Conservation (phyloP, 768 basidiomycete species). For the Clathrus columnatus region DNA sequence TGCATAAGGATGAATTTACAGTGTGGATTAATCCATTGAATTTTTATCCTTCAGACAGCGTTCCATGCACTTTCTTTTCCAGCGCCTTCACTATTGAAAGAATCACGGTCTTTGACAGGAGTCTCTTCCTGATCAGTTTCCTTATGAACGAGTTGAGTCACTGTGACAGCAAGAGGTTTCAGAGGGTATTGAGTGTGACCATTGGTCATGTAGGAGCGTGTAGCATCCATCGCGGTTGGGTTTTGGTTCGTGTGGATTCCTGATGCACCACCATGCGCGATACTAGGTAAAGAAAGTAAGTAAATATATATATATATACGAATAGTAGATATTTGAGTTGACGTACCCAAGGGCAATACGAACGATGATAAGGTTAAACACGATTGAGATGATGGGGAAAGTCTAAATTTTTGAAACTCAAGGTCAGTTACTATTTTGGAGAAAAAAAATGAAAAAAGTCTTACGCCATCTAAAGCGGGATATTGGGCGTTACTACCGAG, state of each 20-base stretch:
- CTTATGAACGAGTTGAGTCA: constrained; percentile 7
- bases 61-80: neutral
- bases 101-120: constrained; percentile 4
- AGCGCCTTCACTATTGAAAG: neutral
- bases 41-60: neutral
- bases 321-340: neutral
- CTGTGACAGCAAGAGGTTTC: constrained; percentile 9
- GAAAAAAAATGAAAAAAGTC: constrained; percentile 3
- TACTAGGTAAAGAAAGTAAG: neutral
- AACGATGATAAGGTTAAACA: constrained; percentile 34
- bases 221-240: neutral
- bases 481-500: constrained; percentile 24
- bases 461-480: constrained; percentile 28
- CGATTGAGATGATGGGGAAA: constrained; percentile 31
- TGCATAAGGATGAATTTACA: neutral
- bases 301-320: neutral
- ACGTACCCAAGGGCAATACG: constrained; percentile 22
- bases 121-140: constrained; percentile 1
- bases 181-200: constrained; percentile 7
- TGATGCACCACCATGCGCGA: constrained; percentile 9
- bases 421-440: neutral
- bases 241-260: constrained; percentile 2
- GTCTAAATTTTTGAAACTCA: constrained; percentile 17
- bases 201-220: neutral
- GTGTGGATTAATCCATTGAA: neutral